phyloP scores from a whole-genome alignment of 2,329 filamentous ascomycete genomes.

The Dothiorella sarmentorum region DNA sequence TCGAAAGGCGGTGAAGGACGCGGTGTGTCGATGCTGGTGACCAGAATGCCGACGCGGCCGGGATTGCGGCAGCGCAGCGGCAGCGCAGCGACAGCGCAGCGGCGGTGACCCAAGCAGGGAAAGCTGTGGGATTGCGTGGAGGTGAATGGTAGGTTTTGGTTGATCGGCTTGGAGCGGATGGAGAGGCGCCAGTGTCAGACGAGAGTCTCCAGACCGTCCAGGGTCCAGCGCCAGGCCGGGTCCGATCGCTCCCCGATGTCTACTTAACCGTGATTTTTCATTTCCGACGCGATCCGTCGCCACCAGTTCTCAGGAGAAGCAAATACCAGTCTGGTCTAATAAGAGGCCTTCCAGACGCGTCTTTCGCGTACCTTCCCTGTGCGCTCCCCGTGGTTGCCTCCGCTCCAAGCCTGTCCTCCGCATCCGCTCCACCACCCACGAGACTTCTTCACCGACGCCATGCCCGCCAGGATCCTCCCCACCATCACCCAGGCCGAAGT shows the following conservation, averaged over 20 bases:
- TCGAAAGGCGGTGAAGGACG: constrained; percentile 3
- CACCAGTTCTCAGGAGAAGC: constrained; percentile 6
- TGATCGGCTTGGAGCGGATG: neutral
- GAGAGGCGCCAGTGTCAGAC: constrained; percentile 13
- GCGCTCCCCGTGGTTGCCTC: neutral
- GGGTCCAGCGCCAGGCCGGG: neutral
- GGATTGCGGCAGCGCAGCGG: neutral
- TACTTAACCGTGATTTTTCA: constrained; percentile 4
- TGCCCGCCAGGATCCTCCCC: constrained; percentile 79
- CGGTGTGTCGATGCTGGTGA: neutral
- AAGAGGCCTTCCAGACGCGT: neutral
- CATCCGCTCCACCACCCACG: neutral
- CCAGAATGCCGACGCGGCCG: neutral
- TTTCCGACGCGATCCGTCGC: constrained; percentile 17
- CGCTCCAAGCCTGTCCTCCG: neutral
- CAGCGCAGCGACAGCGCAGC: neutral
- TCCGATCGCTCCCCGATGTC: constrained; percentile 15
- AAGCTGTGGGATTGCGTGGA: too few species aligned
- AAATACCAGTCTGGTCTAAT: neutral
- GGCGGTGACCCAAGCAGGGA: too few species aligned
- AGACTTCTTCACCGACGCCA: constrained; percentile 45
- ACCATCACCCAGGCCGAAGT: constrained; percentile 80
- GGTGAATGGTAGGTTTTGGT: too few species aligned
- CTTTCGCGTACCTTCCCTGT: neutral
- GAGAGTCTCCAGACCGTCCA: constrained; percentile 14